phyloP scores from a whole-genome alignment of 2,329 filamentous ascomycete species.

The Calonectria montana region DNA sequence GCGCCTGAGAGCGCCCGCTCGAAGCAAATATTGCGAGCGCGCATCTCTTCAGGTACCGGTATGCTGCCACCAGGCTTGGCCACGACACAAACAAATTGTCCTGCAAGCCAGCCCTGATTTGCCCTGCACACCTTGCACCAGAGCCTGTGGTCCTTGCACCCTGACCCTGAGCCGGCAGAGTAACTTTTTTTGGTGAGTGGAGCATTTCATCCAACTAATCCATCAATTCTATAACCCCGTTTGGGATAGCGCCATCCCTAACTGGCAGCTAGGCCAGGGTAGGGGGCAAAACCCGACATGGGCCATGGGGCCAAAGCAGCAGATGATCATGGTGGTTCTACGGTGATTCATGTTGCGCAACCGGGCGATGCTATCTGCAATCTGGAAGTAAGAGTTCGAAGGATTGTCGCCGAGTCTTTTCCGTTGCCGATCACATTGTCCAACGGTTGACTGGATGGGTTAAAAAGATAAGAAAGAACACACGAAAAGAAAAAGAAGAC shows the following conservation, averaged over 20 bases:
- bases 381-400: constrained; percentile 9
- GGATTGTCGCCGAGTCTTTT: background rate
- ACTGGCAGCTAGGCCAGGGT: constrained; percentile 27
- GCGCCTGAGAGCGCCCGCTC: constrained; percentile 32
- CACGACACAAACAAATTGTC: background rate
- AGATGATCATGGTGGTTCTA: constrained; percentile 22
- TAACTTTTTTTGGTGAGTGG: constrained; percentile 36
- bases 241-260: constrained; percentile 36
- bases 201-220: constrained; percentile 30
- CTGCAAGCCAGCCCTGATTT: background rate
- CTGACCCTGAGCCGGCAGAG: constrained; percentile 25
- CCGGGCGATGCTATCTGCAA: constrained; percentile 6
- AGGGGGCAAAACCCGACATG: constrained; percentile 15
- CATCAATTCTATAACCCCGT: constrained; percentile 30
- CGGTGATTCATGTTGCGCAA: constrained; percentile 14
- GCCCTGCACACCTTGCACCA: background rate
- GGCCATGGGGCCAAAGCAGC: constrained; percentile 19
- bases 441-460: background rate
- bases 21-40: constrained; percentile 1
- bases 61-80: background rate
- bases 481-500: no score
- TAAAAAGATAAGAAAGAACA: no score
- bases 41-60: background rate
- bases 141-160: constrained; percentile 24
- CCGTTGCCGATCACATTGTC: background rate